phyloP scores from a whole-genome alignment of 2,329 filamentous ascomycete species.

The Aspergillus unguis region DNA sequence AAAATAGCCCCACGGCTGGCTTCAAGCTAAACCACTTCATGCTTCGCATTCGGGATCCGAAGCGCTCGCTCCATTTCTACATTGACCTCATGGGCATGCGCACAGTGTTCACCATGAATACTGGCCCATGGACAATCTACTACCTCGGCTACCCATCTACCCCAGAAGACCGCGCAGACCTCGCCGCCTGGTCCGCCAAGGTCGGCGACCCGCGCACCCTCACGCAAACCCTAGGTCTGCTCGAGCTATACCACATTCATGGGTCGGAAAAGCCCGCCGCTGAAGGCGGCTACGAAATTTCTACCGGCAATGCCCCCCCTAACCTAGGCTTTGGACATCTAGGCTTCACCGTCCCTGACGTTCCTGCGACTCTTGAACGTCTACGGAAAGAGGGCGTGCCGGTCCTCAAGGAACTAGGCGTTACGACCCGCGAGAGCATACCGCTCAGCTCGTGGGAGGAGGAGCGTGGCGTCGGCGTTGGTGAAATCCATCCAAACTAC shows the following conservation, averaged over 20 bases:
- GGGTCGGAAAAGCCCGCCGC: slow-evolving; percentile 28
- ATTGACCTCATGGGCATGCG: slow-evolving; percentile 40
- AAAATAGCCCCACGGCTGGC: slow-evolving; percentile 26
- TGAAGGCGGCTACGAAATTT: slow-evolving; percentile 18
- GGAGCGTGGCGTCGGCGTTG: slow-evolving; percentile 29
- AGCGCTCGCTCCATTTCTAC: slow-evolving; percentile 37
- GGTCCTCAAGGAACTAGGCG: slow-evolving; percentile 35
- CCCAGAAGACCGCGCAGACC: slow-evolving; percentile 24
- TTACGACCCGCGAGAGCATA: slow-evolving; percentile 26
- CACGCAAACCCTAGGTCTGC: slow-evolving; percentile 31
- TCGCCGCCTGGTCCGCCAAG: slow-evolving; percentile 27
- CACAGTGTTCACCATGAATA: slow-evolving; percentile 39
- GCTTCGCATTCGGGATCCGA: slow-evolving; percentile 36
- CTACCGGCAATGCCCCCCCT: slow-evolving; percentile 34
- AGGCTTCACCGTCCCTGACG: slow-evolving; percentile 40
- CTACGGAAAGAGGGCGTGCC: slow-evolving; percentile 28
- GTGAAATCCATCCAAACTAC: slow-evolving; percentile 35
- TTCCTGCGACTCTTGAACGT: slow-evolving; percentile 27
- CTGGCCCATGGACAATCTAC: slow-evolving; percentile 41
- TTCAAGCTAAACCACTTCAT: slow-evolving; percentile 41
- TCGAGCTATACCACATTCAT: slow-evolving; percentile 40
- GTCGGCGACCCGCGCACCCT: slow-evolving; percentile 26
- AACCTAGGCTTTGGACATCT: slow-evolving; percentile 38
- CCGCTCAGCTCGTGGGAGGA: slow-evolving; percentile 37
- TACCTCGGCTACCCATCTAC: slow-evolving; percentile 39